phyloP scores from a whole-genome alignment of 2,329 filamentous ascomycete genomes.

The Penicillium frequentans region DNA sequence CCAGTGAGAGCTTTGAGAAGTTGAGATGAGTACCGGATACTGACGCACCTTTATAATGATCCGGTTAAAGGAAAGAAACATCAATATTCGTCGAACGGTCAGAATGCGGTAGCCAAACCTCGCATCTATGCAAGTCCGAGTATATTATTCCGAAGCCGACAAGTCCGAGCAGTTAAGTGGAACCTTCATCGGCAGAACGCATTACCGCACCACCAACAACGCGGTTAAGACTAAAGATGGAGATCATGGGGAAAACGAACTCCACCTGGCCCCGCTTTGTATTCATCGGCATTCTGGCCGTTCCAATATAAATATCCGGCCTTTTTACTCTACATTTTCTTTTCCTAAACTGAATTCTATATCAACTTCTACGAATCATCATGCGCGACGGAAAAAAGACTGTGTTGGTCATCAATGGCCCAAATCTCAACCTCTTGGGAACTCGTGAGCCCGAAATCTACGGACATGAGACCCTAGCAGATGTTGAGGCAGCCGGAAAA shows the following conservation, averaged over 20 bases:
- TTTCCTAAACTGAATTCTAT: neutral
- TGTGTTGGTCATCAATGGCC: conserved; percentile 67
- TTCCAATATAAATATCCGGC: neutral
- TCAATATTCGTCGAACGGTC: neutral
- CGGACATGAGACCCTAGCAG: conserved; percentile 64
- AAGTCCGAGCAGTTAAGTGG: neutral
- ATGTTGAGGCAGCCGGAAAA: conserved; percentile 54
- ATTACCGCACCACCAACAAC: neutral
- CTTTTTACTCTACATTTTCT: neutral
- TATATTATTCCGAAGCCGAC: neutral
- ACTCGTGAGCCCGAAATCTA: conserved; percentile 70
- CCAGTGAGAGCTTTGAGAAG: neutral
- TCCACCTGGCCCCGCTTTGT: neutral
- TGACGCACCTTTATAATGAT: neutral
- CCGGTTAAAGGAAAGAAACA: neutral
- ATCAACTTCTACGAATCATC: neutral
- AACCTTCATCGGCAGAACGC: neutral
- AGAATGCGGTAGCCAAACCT: neutral
- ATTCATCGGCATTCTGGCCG: neutral
- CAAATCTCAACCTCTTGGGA: conserved; percentile 74
- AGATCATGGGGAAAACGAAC: neutral
- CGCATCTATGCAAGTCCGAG: neutral
- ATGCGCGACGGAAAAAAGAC: neutral
- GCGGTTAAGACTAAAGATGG: neutral
- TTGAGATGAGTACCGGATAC: neutral